Percentiles rank a stretch among this genome's conserved stretches.
Evolutionary conservation across 163 green algal genomes (phyloP).

Genomic region (Chlamydomonas reinhardtii): DNA sequence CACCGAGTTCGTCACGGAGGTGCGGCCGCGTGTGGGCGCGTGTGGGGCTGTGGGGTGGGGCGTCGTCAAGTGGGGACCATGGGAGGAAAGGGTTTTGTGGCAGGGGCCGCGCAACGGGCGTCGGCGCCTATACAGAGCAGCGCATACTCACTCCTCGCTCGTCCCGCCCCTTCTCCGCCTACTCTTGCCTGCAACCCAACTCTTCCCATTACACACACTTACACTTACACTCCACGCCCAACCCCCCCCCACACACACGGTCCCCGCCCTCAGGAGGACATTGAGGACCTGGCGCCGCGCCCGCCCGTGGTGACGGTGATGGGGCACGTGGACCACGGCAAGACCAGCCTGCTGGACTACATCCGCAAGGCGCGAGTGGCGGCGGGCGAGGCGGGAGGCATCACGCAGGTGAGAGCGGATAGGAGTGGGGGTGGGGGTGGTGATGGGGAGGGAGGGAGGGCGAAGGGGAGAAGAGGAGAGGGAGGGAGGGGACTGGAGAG

Average conservation of each 20-base stretch:
- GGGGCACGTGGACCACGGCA: constrained; percentile 99
- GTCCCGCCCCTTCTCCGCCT: too few relatives aligned
- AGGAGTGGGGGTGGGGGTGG: too few relatives aligned
- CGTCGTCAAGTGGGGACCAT: not conserved
- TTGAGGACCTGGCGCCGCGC: constrained; percentile 53
- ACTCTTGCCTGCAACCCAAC: too few relatives aligned
- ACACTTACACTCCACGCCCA: too few relatives aligned
- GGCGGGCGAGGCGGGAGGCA: constrained; percentile 95
- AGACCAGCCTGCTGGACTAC: constrained; percentile 98
- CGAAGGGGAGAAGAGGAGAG: too few relatives aligned
- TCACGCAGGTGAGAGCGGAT: constrained; percentile 81
- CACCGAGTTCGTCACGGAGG: constrained; percentile 83
- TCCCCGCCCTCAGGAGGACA: constrained; percentile 35
- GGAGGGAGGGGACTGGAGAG: too few relatives aligned
- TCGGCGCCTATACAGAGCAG: too few relatives aligned
- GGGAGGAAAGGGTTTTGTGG: not conserved
- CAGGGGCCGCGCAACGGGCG: too few relatives aligned
- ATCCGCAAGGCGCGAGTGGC: constrained; percentile 94
- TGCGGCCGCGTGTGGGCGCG: constrained; percentile 81
- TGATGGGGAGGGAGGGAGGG: too few relatives aligned
- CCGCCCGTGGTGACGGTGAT: constrained; percentile 98
- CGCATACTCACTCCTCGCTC: too few relatives aligned
- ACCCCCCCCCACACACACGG: too few relatives aligned
- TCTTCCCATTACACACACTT: too few relatives aligned
- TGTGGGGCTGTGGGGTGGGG: constrained; percentile 7